Evolutionary conservation across 176 grass and related monocot species (phyloP).

Genomic region (Cenchrus americanus): DNA sequence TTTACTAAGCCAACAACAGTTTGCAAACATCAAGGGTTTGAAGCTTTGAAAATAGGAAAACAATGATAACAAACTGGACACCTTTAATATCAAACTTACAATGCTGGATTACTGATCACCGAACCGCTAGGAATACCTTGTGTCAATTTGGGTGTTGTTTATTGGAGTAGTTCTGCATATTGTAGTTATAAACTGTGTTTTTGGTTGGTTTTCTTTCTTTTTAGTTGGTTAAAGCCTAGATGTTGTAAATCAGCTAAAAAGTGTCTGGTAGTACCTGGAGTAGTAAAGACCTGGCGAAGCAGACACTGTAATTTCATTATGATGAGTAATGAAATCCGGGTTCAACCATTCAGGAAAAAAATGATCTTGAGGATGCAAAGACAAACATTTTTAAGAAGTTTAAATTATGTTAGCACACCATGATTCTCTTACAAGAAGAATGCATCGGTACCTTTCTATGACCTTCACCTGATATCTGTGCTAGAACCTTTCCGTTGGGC

Average conservation of each 20-base stretch:
- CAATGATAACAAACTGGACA: not conserved
- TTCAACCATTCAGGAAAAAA: not conserved
- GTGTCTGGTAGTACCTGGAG: not conserved
- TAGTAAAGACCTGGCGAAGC: not conserved
- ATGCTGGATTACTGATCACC: not conserved
- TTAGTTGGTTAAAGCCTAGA: not conserved
- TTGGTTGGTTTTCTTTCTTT: not conserved
- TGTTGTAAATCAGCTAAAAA: not conserved
- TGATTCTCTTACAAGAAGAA: constrained; percentile 23
- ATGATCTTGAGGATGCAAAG: constrained; percentile 12
- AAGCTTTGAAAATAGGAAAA: not conserved
- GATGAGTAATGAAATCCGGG: not conserved
- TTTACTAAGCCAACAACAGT: not conserved
- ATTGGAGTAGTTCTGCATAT: not conserved
- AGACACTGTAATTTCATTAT: not conserved
- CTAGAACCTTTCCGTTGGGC: constrained; percentile 88
- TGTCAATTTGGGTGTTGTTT: not conserved
- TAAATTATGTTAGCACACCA: not conserved
- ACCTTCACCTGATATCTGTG: constrained; percentile 89
- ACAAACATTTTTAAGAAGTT: not conserved
- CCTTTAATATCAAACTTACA: not conserved
- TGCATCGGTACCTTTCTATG: constrained; percentile 72
- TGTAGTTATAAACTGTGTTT: not conserved
- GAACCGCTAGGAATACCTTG: too few species aligned
- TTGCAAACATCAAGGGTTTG: not conserved